phyloP scores from a whole-genome alignment of 768 basidiomycete genomes.

The Cystobasidium ongulense region DNA sequence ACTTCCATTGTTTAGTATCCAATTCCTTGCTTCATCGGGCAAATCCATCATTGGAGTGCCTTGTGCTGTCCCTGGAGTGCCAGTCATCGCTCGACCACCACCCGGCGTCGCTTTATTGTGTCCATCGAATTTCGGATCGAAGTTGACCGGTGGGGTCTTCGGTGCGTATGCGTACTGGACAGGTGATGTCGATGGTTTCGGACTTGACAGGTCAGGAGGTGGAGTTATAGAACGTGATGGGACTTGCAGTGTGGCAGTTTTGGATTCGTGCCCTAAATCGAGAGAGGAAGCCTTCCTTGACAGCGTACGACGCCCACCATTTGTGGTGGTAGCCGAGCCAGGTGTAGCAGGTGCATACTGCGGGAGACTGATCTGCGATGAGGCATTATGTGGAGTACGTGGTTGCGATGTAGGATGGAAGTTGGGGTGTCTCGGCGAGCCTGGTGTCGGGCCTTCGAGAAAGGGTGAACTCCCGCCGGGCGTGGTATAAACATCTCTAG shows the following conservation, averaged over 20 bases:
- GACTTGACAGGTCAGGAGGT: background rate
- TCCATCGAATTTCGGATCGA: background rate
- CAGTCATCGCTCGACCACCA: background rate
- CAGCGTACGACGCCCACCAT: background rate
- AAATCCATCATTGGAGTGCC: conserved; percentile 25
- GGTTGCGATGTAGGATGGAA: background rate
- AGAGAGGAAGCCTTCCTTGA: conserved; percentile 12
- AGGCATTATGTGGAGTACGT: background rate
- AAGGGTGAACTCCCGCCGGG: background rate
- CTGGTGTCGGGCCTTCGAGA: background rate
- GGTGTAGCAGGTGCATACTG: background rate
- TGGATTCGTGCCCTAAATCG: background rate
- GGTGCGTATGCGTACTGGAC: conserved; percentile 13
- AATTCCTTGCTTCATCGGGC: conserved; percentile 14
- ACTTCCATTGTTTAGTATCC: conserved; percentile 6
- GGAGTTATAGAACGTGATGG: conserved; percentile 13
- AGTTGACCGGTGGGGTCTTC: conserved; percentile 1
- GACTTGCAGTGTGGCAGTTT: background rate
- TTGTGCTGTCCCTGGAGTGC: background rate
- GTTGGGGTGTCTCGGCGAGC: background rate
- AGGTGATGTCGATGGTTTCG: background rate
- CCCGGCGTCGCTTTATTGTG: background rate
- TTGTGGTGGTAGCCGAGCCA: background rate
- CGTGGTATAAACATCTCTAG: background rate
- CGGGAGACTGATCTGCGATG: background rate